Conservation (phyloP, 2,329 filamentous ascomycete species). For the Aspergillus quadricinctus region DNA sequence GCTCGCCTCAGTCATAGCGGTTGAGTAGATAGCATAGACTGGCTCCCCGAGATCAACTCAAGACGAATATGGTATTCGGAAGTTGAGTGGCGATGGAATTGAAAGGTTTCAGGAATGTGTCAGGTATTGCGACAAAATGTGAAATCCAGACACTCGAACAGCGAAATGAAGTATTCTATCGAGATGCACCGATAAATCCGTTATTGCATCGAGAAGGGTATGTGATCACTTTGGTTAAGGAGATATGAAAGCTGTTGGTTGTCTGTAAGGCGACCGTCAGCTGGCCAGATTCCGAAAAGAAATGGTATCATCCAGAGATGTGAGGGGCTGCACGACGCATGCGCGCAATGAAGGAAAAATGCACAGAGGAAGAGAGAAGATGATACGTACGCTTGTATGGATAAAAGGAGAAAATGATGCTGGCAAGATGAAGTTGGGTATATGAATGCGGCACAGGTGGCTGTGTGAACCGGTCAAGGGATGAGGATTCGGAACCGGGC, state of each 20-base stretch:
- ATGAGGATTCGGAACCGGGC: slow-evolving; percentile 14
- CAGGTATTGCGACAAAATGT: background rate
- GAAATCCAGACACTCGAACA: background rate
- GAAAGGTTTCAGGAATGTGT: background rate
- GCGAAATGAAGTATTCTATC: background rate
- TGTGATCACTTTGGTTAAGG: background rate
- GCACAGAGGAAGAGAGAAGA: background rate
- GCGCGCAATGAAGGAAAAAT: background rate
- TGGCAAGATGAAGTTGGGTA: slow-evolving; percentile 1
- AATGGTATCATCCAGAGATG: background rate
- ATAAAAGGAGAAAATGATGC: background rate
- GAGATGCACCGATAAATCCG: background rate
- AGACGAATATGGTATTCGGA: background rate
- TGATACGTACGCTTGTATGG: background rate
- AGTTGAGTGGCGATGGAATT: background rate
- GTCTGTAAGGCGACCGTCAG: background rate
- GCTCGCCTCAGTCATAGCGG: slow-evolving; percentile 51
- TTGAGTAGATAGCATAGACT: background rate
- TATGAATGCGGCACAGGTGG: background rate
- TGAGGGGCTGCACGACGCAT: background rate
- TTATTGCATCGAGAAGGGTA: background rate
- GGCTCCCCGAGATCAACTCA: background rate
- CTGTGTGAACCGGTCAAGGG: background rate
- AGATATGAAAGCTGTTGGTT: background rate
- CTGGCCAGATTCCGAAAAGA: background rate